Evolutionary conservation across 768 basidiomycete genomes (phyloP).

Genomic region (Pseudohyphozyma bogoriensis): DNA sequence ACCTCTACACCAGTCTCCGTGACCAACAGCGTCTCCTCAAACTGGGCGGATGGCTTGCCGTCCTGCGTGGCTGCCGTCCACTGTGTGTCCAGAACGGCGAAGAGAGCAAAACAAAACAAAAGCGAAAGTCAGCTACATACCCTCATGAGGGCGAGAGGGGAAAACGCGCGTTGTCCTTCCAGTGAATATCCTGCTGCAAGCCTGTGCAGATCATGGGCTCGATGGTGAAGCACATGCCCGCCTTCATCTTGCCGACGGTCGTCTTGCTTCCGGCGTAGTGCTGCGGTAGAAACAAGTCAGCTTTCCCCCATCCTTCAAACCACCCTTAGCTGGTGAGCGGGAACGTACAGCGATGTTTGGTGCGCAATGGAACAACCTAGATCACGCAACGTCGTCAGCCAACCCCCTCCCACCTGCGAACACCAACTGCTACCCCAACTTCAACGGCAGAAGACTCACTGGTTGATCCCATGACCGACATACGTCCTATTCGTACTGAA

Average conservation of each 20-base stretch:
- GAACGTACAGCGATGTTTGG: constrained; percentile 26
- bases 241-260: constrained; percentile 20
- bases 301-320: too few relatives aligned
- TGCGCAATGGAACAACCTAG: constrained; percentile 29
- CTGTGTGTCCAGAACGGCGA: constrained; percentile 1
- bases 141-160: background rate
- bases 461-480: constrained; percentile 33
- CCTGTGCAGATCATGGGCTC: constrained; percentile 34
- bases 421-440: too few relatives aligned
- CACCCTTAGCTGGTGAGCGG: background rate
- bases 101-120: background rate
- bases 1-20: constrained; percentile 32
- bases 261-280: constrained; percentile 32
- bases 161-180: constrained; percentile 31
- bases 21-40: constrained; percentile 80
- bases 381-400: too few relatives aligned
- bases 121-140: background rate
- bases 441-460: too few relatives aligned
- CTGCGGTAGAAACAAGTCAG: background rate
- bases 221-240: constrained; percentile 32
- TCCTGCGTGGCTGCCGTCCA: constrained; percentile 94
- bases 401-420: too few relatives aligned
- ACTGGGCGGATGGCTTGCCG: constrained; percentile 86
- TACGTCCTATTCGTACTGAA: constrained; percentile 83
- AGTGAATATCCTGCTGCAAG: constrained; percentile 25